Conservation (phyloP, 306 rosid genomes). For the Myrica gale region DNA sequence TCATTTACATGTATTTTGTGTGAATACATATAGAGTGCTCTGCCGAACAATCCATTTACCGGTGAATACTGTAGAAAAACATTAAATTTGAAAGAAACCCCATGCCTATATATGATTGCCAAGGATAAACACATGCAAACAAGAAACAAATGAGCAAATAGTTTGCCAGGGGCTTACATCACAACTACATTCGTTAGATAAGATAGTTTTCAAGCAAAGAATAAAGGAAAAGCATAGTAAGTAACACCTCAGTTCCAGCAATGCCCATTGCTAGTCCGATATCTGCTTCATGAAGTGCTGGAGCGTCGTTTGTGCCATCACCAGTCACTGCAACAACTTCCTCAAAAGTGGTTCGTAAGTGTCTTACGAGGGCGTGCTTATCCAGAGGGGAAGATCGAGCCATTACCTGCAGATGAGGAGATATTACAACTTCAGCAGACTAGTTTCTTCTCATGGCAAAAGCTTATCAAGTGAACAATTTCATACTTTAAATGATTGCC, state of each 20-base stretch:
- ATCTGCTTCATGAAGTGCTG: conserved; percentile 99
- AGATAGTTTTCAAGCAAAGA: conserved; percentile 8
- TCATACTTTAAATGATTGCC: conserved; percentile 18
- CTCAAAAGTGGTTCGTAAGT: conserved; percentile 76
- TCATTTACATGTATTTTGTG: no score
- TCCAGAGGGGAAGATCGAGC: conserved; percentile 98
- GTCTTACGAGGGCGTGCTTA: conserved; percentile 86
- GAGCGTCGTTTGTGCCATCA: conserved; percentile 98
- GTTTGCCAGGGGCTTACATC: background rate
- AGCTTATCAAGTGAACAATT: conserved; percentile 8
- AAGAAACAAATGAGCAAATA: background rate
- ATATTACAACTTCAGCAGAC: conserved; percentile 20
- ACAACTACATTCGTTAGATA: conserved; percentile 16
- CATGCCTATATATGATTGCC: background rate
- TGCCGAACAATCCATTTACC: no score
- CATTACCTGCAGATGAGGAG: conserved; percentile 65
- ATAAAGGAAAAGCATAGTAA: background rate
- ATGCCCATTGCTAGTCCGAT: conserved; percentile 99
- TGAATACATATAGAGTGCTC: no score
- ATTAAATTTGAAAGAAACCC: no score
- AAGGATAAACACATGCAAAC: conserved; percentile 11
- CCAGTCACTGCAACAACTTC: conserved; percentile 98
- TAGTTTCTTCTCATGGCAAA: conserved; percentile 19
- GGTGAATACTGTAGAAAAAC: no score
- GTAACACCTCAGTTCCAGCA: conserved; percentile 90